A percentile compares a stretch with the other conserved stretches of the same genome.
These are phyloP conservation scores for Crucihimalaya himalaica DNA, from an alignment of 345 rosid species.

Conservation along the genomic window DNA sequence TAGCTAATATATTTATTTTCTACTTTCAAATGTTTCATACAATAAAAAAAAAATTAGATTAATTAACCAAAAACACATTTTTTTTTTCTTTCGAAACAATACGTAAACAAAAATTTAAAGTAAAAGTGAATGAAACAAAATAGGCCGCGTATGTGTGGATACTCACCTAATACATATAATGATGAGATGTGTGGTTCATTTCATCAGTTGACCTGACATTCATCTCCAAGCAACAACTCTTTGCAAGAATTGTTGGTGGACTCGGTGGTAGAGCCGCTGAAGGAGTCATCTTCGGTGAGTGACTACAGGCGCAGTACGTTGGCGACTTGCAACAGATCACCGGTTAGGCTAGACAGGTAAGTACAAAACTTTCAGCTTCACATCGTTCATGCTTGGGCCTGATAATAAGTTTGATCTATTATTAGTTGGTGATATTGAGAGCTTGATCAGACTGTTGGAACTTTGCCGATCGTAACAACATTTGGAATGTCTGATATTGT, in stretches of 20 bases:
- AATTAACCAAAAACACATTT: too few relatives aligned
- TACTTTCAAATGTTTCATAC: too few relatives aligned
- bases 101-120: too few relatives aligned
- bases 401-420: not conserved
- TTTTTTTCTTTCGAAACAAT: too few relatives aligned
- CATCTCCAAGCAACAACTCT: conserved; percentile 95
- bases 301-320: conserved; percentile 95
- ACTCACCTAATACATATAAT: too few relatives aligned
- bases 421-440: conserved; percentile 23
- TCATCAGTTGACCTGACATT: conserved; percentile 90
- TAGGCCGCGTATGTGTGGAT: too few relatives aligned
- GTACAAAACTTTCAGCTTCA: conserved; percentile 1
- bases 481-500: conserved; percentile 99
- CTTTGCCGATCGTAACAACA: conserved; percentile 86
- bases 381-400: not conserved
- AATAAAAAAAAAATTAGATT: too few relatives aligned
- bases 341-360: conserved; percentile 88
- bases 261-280: conserved; percentile 98
- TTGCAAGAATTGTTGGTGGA: conserved; percentile 97
- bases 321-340: conserved; percentile 99
- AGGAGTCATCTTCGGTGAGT: conserved; percentile 91
- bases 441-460: conserved; percentile 25
- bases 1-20: too few relatives aligned
- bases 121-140: too few relatives aligned
- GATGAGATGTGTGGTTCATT: too few relatives aligned